Conservation (phyloP, 83 land plant species). For the Isoetes engelmannii region DNA sequence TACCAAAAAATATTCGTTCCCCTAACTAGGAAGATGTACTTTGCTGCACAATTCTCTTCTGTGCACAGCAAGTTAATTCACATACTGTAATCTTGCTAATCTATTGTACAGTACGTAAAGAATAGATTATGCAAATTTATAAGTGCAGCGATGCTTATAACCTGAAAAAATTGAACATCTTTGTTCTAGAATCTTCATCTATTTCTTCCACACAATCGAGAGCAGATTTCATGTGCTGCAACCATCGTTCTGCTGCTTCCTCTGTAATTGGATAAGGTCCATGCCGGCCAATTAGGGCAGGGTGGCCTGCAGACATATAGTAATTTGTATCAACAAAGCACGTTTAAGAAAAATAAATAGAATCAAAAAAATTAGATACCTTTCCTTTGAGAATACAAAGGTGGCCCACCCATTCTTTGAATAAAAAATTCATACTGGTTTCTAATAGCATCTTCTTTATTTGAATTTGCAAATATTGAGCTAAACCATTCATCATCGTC, state of each 20-base stretch:
- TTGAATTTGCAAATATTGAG: conserved; percentile 64
- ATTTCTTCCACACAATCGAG: conserved; percentile 51
- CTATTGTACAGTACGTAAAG: background rate
- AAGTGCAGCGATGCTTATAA: conserved; percentile 1
- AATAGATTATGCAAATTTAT: background rate
- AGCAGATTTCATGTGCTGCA: conserved; percentile 83
- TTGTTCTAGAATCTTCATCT: conserved; percentile 64
- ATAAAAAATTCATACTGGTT: conserved; percentile 91
- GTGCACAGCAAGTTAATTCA: background rate
- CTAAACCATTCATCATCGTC: conserved; percentile 91
- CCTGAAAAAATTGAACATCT: conserved; percentile 93
- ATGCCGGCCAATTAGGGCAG: conserved; percentile 86
- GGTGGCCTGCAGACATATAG: conserved; percentile 50
- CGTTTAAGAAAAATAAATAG: background rate
- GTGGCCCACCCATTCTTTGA: conserved; percentile 93
- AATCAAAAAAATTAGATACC: conserved; percentile 24
- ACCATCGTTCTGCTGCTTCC: conserved; percentile 85
- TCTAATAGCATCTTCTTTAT: conserved; percentile 72
- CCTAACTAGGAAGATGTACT: too few relatives aligned
- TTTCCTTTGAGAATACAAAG: conserved; percentile 65
- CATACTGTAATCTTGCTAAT: background rate
- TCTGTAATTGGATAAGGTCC: conserved; percentile 83
- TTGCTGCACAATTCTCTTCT: too few relatives aligned
- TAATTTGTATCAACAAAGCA: background rate
- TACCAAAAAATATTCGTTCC: background rate